Evolutionary conservation across 345 rosid genomes (phyloP), one percentile per base, ranked within the genome.

Genomic region (Isatis tinctoria): DNA sequence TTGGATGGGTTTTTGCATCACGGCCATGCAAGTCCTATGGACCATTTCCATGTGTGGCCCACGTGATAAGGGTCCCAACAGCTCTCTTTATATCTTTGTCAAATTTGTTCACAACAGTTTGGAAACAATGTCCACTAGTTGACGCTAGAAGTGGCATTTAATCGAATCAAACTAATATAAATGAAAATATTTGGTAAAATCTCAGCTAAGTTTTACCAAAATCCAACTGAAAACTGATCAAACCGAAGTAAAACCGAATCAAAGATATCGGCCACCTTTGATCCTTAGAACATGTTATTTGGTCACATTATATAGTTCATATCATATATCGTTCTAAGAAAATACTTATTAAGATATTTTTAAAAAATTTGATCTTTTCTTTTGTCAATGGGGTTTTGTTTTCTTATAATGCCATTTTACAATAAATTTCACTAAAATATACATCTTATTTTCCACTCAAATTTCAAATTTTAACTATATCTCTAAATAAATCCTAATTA

Each of bases 41-140:
- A 47, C 78, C 78, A 66, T 24, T 10, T 27, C 60, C 59, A 65
- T 74, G 44, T 18, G 72, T 74, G 78, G 43, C 60, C 72, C 73
- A 74, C 53, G 78, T 74, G 72, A 47, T 27, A 6, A 36, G 73
- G 67, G 61, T 59, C 78, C 73, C 44, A 20, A 20, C 22, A 45
- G 40, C 30, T 45, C 52, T 45, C 67, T 58, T 66, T 37, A 10
- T 35, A 30, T 60, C 40, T 47, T 74, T 49, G 54, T 57, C 36
- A 37, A 58, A 20, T 37, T 58, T 59, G 53, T 48, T 74, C 61
- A 59, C 77, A 53, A 54, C 37, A 64, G 64, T 73, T 73, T 32
- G 77, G 77, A 54, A 54, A 35, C 65, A 73, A 16, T 56, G 54
- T 64, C 64, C 37, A 73, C 57, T 36, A 60, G 67, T 26, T 60